Evolutionary conservation across 176 grass and related monocot genomes (phyloP).

Genomic region (Eleusine coracana): DNA sequence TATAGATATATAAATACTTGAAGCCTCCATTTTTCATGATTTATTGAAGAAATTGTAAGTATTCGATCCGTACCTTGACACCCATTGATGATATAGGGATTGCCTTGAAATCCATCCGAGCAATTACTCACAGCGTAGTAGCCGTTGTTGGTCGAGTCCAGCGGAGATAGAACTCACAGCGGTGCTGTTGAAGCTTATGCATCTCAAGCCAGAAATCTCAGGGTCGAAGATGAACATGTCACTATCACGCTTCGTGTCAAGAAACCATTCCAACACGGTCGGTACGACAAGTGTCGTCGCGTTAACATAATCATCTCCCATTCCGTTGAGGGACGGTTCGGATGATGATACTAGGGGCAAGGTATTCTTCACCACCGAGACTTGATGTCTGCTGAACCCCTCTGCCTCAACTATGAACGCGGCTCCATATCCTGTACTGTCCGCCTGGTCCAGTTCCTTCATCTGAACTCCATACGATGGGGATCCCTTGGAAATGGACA

Average conservation of each 20-base stretch:
- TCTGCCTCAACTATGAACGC: neutral
- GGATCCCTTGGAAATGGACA: neutral
- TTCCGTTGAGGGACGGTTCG: too few species aligned
- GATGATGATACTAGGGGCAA: neutral
- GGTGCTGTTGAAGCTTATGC: neutral
- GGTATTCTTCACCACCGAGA: neutral
- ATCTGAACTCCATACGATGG: neutral
- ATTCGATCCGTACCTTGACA: conserved; percentile 16
- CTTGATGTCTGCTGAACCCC: neutral
- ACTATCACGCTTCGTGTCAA: neutral
- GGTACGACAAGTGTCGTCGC: neutral
- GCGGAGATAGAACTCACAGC: too few species aligned
- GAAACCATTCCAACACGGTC: conserved; percentile 12
- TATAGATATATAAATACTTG: too few species aligned
- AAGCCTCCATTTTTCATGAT: too few species aligned
- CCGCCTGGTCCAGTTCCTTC: neutral
- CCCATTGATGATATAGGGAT: conserved; percentile 17
- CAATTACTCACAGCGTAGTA: conserved; percentile 2
- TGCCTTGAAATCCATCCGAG: neutral
- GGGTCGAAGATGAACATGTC: neutral
- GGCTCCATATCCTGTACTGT: neutral
- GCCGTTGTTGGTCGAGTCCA: neutral
- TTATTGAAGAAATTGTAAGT: too few species aligned
- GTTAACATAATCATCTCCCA: too few species aligned
- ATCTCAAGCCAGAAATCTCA: neutral